Base-by-base conservation (phyloP, 805 yeast genomes). In the Zygoascus biomembranicola region DNA sequence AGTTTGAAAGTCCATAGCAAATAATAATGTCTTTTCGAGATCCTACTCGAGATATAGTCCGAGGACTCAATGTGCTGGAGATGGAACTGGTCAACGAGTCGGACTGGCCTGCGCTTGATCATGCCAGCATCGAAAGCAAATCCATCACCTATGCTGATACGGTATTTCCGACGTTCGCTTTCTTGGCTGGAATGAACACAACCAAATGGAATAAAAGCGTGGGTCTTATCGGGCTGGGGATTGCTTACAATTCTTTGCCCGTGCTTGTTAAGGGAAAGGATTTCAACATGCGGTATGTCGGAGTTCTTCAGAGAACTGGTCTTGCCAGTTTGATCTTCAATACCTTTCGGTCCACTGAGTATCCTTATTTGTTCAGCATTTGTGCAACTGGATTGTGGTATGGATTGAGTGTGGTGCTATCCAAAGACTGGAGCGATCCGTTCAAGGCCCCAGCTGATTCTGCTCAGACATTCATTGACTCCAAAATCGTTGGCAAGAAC, bases 381-480 rank as follows among this genome's bases (percentile, higher is more conserved):
- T 41, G 54, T 2, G 54, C 65, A 19, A 57, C 66, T 3, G 63
- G 61, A 1, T 9, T 59, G 28, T 70, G 71, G 72, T 54, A 59
- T 4, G 52, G 57, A 1, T 37, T 66, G 2, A 59, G 69, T 8
- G 49, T 63, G 19, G 55, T 59, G 2, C 52, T 59, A 3, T 66
- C 70, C n/a, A 50, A 52, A 14, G 52, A 66, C 55, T 51, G 45
- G 20, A 5, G 39, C 1, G 54, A 61, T 18, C 73, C 73, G 11
- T 69, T 66, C 53, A 53, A 37, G 14, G 23, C 53, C 8, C 63
- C 65, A 2, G 61, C 51, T 8, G 52, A 43, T 19, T 61, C 71
- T 4, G 70, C 71, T 10, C 73, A 70, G 49, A 64, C 69, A n/a
- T 48, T 49, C 20, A 59, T 69, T 35, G 72, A 69, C 60, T 32